Percentiles rank a stretch among this genome's conserved stretches.
Conservation (phyloP, 2,329 filamentous ascomycete genomes). For the Cordyceps tenuipes region DNA sequence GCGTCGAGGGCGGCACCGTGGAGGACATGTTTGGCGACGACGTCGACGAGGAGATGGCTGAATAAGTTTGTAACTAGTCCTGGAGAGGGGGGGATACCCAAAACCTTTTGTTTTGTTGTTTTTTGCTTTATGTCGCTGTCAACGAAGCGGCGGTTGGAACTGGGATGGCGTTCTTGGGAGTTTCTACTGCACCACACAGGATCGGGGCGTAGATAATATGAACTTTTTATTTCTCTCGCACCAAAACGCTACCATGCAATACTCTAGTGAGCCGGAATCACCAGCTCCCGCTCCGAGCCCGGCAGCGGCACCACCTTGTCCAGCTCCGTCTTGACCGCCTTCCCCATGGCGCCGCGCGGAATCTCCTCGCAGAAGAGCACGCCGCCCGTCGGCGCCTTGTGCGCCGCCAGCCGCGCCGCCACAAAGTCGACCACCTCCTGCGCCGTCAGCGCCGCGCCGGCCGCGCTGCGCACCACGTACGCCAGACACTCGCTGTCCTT, state of each 20-base stretch:
- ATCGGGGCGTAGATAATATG: neutral
- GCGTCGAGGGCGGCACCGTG: conserved; percentile 40
- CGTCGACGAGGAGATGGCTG: conserved; percentile 50
- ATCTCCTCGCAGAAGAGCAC: conserved; percentile 4
- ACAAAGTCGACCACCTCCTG: conserved; percentile 3
- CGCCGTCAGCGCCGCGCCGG: neutral
- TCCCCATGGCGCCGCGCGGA: conserved; percentile 2
- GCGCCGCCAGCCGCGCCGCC: neutral
- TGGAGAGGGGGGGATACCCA: neutral
- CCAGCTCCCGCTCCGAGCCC: neutral
- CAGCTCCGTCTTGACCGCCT: neutral
- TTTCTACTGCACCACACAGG: neutral
- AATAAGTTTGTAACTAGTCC: conserved; percentile 16
- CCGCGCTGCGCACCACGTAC: neutral
- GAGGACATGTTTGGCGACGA: conserved; percentile 49
- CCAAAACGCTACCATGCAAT: neutral
- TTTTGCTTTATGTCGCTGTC: neutral
- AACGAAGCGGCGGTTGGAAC: neutral
- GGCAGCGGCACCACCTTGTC: neutral
- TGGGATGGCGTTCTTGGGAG: conserved; percentile 3
- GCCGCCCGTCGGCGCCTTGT: conserved; percentile 3
- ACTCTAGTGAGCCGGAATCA: neutral
- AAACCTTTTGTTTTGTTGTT: neutral
- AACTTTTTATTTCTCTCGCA: neutral
- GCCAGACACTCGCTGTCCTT: conserved; percentile 5